Conservation (phyloP, 352 stramenopile genomes). For the Globisporangium barbulae region DNA sequence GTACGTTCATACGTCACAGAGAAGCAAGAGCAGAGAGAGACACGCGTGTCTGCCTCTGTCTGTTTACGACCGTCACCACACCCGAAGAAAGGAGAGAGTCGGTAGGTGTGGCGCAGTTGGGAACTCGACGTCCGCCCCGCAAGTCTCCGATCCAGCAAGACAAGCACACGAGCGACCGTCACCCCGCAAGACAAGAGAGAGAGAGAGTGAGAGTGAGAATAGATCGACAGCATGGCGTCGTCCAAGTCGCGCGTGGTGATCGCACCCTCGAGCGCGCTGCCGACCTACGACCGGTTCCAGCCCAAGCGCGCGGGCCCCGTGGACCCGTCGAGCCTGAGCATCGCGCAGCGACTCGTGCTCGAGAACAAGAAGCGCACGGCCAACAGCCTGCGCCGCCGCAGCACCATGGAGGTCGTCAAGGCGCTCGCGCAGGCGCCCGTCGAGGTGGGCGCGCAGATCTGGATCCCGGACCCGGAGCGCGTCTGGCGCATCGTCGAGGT, state of each 20-base stretch:
- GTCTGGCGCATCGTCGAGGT: constrained; percentile 87
- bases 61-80: background rate
- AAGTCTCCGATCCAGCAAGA: background rate
- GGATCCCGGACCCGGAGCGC: constrained; percentile 76
- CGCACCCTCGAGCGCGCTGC: constrained; percentile 62
- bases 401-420: constrained; percentile 63
- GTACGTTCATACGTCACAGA: constrained; percentile 9
- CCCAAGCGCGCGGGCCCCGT: constrained; percentile 48
- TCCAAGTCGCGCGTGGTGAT: constrained; percentile 54
- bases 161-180: background rate
- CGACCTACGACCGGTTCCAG: constrained; percentile 80
- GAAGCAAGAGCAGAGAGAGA: constrained; percentile 2
- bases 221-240: constrained; percentile 6
- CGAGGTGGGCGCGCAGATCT: constrained; percentile 80
- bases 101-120: constrained; percentile 12
- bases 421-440: constrained; percentile 66
- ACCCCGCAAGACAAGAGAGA: background rate
- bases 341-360: constrained; percentile 79
- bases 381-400: constrained; percentile 61
- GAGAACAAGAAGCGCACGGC: constrained; percentile 80
- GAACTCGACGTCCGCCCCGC: constrained; percentile 15
- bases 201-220: no score
- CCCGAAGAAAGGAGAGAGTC: background rate
- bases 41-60: background rate
- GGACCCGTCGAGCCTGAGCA: constrained; percentile 59